These are phyloP conservation scores for Suillus placidus DNA, from an alignment of 768 basidiomycete genomes.

Conservation along the genomic window DNA sequence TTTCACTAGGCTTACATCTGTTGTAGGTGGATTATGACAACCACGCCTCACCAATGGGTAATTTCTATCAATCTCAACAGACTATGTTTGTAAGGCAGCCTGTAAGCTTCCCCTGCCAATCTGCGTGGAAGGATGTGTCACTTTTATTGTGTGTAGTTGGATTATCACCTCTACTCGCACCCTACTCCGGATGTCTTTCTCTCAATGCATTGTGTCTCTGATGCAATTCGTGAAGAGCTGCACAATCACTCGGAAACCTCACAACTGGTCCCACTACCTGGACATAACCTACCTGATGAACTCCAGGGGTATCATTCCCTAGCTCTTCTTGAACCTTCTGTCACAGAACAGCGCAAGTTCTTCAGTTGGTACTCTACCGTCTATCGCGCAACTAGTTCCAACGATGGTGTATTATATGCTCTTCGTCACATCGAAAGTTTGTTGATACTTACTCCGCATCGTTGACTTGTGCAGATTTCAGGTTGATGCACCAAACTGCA, in stretches of 20 bases:
- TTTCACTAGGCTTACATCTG: slow-evolving; percentile 10
- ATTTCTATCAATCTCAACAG: slow-evolving; percentile 44
- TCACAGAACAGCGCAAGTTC: slow-evolving; percentile 67
- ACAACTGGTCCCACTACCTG: slow-evolving; percentile 40
- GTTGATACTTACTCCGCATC: slow-evolving; percentile 17
- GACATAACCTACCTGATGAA: slow-evolving; percentile 76
- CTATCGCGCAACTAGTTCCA: slow-evolving; percentile 77
- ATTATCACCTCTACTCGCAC: slow-evolving; percentile 91
- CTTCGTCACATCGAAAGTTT: slow-evolving; percentile 87
- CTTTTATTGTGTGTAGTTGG: slow-evolving; percentile 53
- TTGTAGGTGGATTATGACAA: slow-evolving; percentile 37
- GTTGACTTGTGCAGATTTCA: slow-evolving; percentile 61
- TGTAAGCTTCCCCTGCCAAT: slow-evolving; percentile 42
- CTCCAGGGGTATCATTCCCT: slow-evolving; percentile 90
- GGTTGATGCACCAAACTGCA: slow-evolving; percentile 78
- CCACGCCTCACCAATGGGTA: slow-evolving; percentile 22
- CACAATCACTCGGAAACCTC: slow-evolving; percentile 50
- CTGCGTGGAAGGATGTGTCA: slow-evolving; percentile 7
- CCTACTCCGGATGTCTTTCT: slow-evolving; percentile 59
- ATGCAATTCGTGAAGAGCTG: slow-evolving; percentile 65
- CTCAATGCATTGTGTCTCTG: slow-evolving; percentile 83
- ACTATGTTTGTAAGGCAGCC: slow-evolving; percentile 67
- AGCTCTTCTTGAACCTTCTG: slow-evolving; percentile 68
- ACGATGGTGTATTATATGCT: slow-evolving; percentile 77
- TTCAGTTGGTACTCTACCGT: slow-evolving; percentile 83